A percentile compares a stretch with the other conserved stretches of the same genome.
Evolutionary conservation across 2,329 filamentous ascomycete species (phyloP).

Genomic region (Trichoderma atrobrunneum): DNA sequence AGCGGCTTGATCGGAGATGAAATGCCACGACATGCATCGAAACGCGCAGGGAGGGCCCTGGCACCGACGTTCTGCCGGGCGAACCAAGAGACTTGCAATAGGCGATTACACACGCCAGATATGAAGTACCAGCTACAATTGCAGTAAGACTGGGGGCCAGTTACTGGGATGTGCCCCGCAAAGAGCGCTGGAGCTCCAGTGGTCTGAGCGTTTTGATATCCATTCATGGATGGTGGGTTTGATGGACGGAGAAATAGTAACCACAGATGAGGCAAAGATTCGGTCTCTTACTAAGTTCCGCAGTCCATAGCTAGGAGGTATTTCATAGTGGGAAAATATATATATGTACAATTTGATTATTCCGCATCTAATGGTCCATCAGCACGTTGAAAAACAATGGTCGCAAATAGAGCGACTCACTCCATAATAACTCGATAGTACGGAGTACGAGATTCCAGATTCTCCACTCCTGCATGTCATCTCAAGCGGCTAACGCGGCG

Average conservation of each 20-base stretch:
- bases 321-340: neutral
- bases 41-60: neutral
- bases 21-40: conserved; percentile 11
- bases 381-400: no score
- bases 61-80: conserved; percentile 19
- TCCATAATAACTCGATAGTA: neutral
- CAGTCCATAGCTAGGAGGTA: neutral
- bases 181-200: neutral
- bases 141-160: neutral
- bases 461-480: neutral
- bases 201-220: neutral
- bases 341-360: neutral
- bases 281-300: neutral
- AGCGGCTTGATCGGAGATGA: conserved; percentile 20
- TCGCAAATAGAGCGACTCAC: neutral
- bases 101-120: neutral
- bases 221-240: neutral
- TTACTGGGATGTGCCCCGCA: conserved; percentile 6
- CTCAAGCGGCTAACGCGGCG: neutral
- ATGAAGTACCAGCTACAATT: neutral
- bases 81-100: neutral
- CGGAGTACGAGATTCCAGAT: neutral
- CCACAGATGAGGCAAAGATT: neutral
- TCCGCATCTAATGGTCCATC: neutral
- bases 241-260: neutral